Evolutionary conservation across 306 rosid species (phyloP).

Genomic region (Quercus dentata): DNA sequence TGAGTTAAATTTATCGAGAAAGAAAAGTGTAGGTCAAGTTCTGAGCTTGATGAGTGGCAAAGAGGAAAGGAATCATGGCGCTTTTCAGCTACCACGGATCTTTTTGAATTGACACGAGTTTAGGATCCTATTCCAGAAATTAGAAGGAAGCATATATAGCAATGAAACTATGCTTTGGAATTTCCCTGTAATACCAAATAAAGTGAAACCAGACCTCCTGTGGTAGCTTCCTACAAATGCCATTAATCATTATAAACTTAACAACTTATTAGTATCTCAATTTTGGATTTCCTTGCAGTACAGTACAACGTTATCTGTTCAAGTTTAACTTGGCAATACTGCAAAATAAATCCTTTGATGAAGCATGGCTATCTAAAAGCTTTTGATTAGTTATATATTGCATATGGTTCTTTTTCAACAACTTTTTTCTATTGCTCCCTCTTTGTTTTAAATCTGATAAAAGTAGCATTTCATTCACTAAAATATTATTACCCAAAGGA

Average conservation of each 20-base stretch:
- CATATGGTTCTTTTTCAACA: background rate
- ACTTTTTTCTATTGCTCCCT: background rate
- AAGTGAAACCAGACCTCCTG: background rate
- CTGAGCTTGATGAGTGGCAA: too few species aligned
- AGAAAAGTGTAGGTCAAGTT: too few species aligned
- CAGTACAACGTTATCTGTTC: background rate
- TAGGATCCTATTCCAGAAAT: background rate
- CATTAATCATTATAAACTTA: background rate
- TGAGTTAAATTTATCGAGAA: too few species aligned
- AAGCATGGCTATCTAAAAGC: background rate
- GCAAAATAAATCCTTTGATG: background rate
- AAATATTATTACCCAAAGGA: background rate
- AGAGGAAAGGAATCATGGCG: too few species aligned
- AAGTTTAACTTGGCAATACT: background rate
- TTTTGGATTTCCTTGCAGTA: background rate
- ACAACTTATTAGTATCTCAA: background rate
- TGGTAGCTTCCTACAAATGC: background rate
- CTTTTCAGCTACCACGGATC: background rate
- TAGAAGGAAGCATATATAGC: background rate
- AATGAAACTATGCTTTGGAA: background rate
- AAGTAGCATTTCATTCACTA: background rate
- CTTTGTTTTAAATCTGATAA: conserved; percentile 7
- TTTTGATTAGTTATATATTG: background rate
- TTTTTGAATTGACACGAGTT: background rate
- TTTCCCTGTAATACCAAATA: background rate